These are phyloP conservation scores for Venturia carpophila DNA, from an alignment of 2,329 filamentous ascomycete species.

Conservation along the genomic window DNA sequence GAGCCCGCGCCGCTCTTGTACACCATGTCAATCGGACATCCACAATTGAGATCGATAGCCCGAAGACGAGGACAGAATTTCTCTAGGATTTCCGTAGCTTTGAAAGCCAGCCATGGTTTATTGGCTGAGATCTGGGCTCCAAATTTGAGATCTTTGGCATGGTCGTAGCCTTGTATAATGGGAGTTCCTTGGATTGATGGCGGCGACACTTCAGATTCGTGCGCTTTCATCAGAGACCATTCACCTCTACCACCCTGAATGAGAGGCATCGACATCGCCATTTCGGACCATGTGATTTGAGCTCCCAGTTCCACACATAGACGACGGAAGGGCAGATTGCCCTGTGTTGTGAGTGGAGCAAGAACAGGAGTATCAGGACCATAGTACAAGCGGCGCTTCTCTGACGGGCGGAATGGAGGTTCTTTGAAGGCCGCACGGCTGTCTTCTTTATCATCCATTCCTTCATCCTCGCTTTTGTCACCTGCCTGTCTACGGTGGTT, in stretches of 20 bases:
- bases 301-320: constrained; percentile 84
- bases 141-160: constrained; percentile 75
- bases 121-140: constrained; percentile 89
- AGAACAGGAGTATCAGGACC: constrained; percentile 85
- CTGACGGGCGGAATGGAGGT: constrained; percentile 78
- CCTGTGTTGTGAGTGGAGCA: constrained; percentile 93
- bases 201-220: constrained; percentile 69
- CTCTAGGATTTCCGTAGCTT: constrained; percentile 75
- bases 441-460: constrained; percentile 48
- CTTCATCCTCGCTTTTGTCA: constrained; percentile 17
- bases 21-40: constrained; percentile 92
- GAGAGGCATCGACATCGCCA: constrained; percentile 87
- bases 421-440: constrained; percentile 76
- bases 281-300: constrained; percentile 93
- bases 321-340: constrained; percentile 88
- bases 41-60: constrained; percentile 91
- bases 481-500: constrained; percentile 26
- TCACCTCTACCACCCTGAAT: constrained; percentile 85
- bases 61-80: constrained; percentile 73
- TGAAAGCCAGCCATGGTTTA: constrained; percentile 84
- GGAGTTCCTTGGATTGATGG: constrained; percentile 44
- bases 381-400: constrained; percentile 92
- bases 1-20: constrained; percentile 84
- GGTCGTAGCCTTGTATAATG: constrained; percentile 70
- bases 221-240: constrained; percentile 91